Evolutionary conservation across 2,329 filamentous ascomycete species (phyloP).

Genomic region (Penicillium corylophilum): DNA sequence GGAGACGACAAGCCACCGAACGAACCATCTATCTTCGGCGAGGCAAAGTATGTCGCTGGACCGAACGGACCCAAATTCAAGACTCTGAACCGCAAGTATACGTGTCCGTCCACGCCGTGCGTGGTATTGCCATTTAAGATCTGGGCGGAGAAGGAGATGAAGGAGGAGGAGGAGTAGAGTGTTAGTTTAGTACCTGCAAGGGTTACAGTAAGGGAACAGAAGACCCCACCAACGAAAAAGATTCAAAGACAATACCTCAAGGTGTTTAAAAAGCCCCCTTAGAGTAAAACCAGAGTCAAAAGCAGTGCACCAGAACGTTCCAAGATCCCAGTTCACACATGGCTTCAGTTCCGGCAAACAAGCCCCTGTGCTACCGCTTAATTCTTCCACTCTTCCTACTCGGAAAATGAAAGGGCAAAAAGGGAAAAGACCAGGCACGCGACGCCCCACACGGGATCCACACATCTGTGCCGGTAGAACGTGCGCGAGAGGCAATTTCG

Average conservation of each 20-base stretch:
- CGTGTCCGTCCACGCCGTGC: conserved; percentile 56
- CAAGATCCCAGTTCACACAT: not conserved
- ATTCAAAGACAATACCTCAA: no score
- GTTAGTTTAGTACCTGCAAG: not conserved
- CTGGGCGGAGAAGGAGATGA: conserved; percentile 12
- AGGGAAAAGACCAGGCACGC: not conserved
- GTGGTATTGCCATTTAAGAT: conserved; percentile 41
- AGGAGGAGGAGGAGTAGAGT: no score
- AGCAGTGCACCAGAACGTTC: not conserved
- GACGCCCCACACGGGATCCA: not conserved
- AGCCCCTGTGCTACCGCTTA: not conserved
- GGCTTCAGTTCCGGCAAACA: not conserved
- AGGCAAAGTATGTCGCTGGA: conserved; percentile 57
- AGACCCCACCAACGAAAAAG: not conserved
- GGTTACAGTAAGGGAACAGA: not conserved
- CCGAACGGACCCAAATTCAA: conserved; percentile 64
- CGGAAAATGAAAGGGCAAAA: not conserved
- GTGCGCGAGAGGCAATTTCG: not conserved
- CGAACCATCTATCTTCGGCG: conserved; percentile 52
- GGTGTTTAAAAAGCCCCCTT: no score
- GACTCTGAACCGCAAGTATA: conserved; percentile 53
- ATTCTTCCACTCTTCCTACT: not conserved
- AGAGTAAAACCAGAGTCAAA: not conserved
- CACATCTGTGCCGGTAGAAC: not conserved
- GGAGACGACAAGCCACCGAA: conserved; percentile 60